Base-by-base conservation (phyloP, 306 rosid species). In the Datisca glomerata region DNA sequence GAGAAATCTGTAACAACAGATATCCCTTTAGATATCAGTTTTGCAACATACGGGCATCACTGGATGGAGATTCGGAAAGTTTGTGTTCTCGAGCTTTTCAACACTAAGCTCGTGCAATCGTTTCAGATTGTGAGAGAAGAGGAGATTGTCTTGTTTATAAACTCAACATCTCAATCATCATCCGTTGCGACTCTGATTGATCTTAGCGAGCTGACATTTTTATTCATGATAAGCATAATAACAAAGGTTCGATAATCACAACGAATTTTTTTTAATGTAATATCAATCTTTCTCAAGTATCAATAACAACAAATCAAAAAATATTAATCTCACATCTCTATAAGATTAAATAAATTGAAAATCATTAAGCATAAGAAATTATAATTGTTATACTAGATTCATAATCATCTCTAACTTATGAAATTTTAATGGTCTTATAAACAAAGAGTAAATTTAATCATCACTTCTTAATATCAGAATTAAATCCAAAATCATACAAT, bases 41-140 rank as follows among this genome's bases (percentile, higher is more conserved):
- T 71, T 13, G n/a, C 66, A 0, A 73, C 76, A 0, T 73, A 70
- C 6, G 67, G 76, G 3, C 59, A 60, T 0, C 63, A 59, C 18
- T 70, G 76, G 79, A 55, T 70, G 39, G 68, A 71, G 16, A 43
- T 71, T 3, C 18, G 71, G 31, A 76, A 64, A 21, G 8, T 71
- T 10, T 32, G 62, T 6, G 47, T 67, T 5, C 24, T 33, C 7
- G 58, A 68, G 35, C 57, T 76, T 12, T 55, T 72, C 18, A 76
- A 59, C 9, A 12, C 49, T 2, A 57, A 31, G 12, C 63, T 61
- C 20, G 74, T 68, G 16, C 59, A 54, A 13, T 64, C 76, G 0
- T 68, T 64, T 19, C 23, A 24, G 12, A 28, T 10, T 2, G 31
- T 58, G 18, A 47, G 74, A 32, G 59, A 53, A 23, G 73, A 67